Evolutionary conservation across 2,329 filamentous ascomycete genomes (phyloP).

Genomic region (Stachybotrys echinatus): DNA sequence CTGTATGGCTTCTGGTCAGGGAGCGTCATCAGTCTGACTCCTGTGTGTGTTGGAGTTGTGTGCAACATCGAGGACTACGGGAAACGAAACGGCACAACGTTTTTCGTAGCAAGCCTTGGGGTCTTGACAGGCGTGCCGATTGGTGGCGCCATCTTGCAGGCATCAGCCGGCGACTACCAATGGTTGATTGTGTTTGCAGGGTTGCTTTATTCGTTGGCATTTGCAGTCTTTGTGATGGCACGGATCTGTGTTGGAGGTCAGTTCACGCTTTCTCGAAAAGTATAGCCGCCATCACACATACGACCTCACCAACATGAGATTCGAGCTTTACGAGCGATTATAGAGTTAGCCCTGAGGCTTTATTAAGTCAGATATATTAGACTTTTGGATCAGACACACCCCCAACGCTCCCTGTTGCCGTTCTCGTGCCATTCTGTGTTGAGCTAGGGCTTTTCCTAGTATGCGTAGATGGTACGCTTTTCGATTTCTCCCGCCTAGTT

Average conservation of each 20-base stretch:
- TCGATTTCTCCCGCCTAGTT: too few relatives aligned
- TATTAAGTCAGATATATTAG: too few relatives aligned
- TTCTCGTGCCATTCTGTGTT: too few relatives aligned
- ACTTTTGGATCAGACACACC: too few relatives aligned
- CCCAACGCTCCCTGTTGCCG: too few relatives aligned
- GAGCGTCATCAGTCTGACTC: constrained; percentile 63
- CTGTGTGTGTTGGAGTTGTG: constrained; percentile 66
- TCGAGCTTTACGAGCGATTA: too few relatives aligned
- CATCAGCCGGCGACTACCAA: background rate
- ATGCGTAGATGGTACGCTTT: too few relatives aligned
- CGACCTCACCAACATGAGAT: too few relatives aligned
- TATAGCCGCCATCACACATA: too few relatives aligned
- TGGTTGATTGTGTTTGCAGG: background rate
- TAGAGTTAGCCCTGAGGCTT: too few relatives aligned
- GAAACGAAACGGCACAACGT: constrained; percentile 64
- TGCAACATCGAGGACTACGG: constrained; percentile 66
- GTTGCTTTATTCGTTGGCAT: background rate
- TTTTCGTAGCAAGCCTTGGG: constrained; percentile 61
- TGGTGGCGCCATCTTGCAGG: constrained; percentile 43
- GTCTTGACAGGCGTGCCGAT: constrained; percentile 52
- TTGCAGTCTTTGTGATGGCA: background rate
- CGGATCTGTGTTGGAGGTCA: background rate
- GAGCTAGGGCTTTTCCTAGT: too few relatives aligned
- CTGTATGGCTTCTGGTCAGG: constrained; percentile 69
- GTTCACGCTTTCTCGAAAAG: too few relatives aligned